These are phyloP conservation scores for Rhizopus delemar DNA, from an alignment of 371 early-diverging fungal genomes.

Conservation along the genomic window DNA sequence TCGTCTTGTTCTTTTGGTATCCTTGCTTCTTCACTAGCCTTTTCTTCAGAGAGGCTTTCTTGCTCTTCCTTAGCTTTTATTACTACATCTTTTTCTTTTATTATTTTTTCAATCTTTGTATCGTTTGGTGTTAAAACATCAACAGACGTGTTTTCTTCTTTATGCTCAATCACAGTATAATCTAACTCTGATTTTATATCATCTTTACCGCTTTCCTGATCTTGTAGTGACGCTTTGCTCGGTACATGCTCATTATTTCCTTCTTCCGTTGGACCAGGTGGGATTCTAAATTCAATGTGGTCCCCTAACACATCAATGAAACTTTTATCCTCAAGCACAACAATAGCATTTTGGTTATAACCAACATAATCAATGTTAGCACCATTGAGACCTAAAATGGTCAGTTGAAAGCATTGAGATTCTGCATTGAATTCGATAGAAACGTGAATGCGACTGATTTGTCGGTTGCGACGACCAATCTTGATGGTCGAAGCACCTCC, in stretches of 20 bases:
- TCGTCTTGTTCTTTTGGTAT: constrained; percentile 7
- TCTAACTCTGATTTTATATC: too few species aligned
- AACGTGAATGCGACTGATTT: constrained; percentile 62
- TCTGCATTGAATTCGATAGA: constrained; percentile 48
- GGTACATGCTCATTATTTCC: neutral
- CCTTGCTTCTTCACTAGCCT: neutral
- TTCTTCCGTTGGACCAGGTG: constrained; percentile 16
- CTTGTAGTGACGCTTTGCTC: neutral
- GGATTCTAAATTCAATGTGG: constrained; percentile 26
- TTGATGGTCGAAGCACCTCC: constrained; percentile 58
- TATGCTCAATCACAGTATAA: too few species aligned
- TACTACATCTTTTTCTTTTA: constrained; percentile 3
- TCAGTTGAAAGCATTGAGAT: constrained; percentile 42
- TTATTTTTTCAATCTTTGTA: neutral
- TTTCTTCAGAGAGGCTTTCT: constrained; percentile 9
- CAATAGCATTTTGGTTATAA: constrained; percentile 38
- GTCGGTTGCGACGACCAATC: constrained; percentile 60
- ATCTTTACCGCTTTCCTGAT: neutral
- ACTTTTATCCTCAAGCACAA: constrained; percentile 31
- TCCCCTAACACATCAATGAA: constrained; percentile 48
- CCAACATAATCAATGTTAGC: constrained; percentile 37
- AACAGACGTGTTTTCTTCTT: too few species aligned
- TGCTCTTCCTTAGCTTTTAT: constrained; percentile 9
- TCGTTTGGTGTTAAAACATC: too few species aligned
- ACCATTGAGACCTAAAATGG: constrained; percentile 61